phyloP scores from a whole-genome alignment of 495 filamentous ascomycete species.

The Durotheca rogersii region DNA sequence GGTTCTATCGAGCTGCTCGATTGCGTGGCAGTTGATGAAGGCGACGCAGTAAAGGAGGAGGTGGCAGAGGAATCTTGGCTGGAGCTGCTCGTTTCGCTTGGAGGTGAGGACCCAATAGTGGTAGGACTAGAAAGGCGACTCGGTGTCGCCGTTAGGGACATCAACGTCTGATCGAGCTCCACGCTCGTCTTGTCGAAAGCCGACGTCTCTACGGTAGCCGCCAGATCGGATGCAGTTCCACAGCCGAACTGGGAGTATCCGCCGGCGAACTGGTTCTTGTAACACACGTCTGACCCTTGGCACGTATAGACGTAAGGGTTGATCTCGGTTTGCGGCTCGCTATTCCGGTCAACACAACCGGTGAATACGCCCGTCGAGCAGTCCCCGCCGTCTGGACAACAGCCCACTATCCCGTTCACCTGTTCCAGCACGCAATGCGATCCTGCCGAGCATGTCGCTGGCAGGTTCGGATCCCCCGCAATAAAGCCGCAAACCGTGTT shows the following conservation, averaged over 20 bases:
- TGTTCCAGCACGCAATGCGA: slow-evolving; percentile 52
- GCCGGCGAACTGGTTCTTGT: slow-evolving; percentile 49
- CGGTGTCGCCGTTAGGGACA: slow-evolving; percentile 37
- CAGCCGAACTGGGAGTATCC: slow-evolving; percentile 52
- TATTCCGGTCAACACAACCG: slow-evolving; percentile 50
- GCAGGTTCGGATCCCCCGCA: slow-evolving; percentile 43
- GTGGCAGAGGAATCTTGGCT: too few species aligned
- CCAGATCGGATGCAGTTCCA: slow-evolving; percentile 46
- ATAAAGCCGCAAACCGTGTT: slow-evolving; percentile 53
- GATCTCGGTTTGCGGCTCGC: slow-evolving; percentile 46
- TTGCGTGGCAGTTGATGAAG: slow-evolving; percentile 7
- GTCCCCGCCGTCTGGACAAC: slow-evolving; percentile 48
- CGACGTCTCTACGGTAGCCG: slow-evolving; percentile 44
- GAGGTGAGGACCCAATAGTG: slow-evolving; percentile 21
- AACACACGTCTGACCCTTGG: slow-evolving; percentile 43
- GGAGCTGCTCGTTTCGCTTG: slow-evolving; percentile 10
- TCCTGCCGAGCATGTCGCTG: slow-evolving; percentile 50
- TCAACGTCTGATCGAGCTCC: slow-evolving; percentile 31
- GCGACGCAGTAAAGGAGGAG: slow-evolving; percentile 9
- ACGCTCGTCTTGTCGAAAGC: slow-evolving; percentile 40
- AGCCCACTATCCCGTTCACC: slow-evolving; percentile 47
- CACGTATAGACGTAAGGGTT: slow-evolving; percentile 54
- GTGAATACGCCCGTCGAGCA: slow-evolving; percentile 53
- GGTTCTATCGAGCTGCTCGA: slow-evolving; percentile 3
- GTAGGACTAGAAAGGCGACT: slow-evolving; percentile 40